Conservation (phyloP, 179 eudicot genomes). For the Spergularia azorica region DNA sequence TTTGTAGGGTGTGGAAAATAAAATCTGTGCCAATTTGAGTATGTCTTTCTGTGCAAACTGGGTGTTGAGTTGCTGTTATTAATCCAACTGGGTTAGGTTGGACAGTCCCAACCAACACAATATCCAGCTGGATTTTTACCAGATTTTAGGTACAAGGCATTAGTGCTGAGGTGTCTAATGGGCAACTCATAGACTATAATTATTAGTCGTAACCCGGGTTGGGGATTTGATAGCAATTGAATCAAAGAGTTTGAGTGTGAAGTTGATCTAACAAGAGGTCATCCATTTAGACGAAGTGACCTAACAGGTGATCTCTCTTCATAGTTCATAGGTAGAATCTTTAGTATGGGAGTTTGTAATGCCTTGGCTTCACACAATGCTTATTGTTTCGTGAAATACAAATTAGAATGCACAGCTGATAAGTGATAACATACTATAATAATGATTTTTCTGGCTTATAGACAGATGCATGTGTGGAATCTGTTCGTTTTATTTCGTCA, state of each 20-base stretch:
- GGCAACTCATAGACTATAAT: background rate
- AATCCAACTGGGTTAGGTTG: background rate
- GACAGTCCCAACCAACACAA: background rate
- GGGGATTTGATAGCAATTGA: background rate
- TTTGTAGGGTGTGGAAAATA: no score
- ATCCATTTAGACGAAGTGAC: background rate
- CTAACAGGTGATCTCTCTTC: background rate
- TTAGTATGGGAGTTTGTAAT: no score
- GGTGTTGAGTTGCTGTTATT: background rate
- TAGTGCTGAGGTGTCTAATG: background rate
- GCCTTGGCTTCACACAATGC: no score
- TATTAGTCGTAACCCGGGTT: background rate
- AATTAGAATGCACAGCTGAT: no score
- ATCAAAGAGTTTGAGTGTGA: background rate
- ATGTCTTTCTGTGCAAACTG: background rate
- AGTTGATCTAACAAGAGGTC: background rate
- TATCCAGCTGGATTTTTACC: background rate
- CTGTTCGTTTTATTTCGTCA: no score
- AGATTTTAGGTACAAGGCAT: background rate
- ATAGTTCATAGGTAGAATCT: background rate
- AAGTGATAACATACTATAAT: no score
- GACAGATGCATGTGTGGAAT: no score
- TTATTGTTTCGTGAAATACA: no score
- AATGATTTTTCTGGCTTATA: no score
- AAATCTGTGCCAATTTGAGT: background rate